A percentile compares a stretch with the other conserved stretches of the same genome.
phyloP scores from a whole-genome alignment of 305 asterid species.

The Rubia balearica region DNA sequence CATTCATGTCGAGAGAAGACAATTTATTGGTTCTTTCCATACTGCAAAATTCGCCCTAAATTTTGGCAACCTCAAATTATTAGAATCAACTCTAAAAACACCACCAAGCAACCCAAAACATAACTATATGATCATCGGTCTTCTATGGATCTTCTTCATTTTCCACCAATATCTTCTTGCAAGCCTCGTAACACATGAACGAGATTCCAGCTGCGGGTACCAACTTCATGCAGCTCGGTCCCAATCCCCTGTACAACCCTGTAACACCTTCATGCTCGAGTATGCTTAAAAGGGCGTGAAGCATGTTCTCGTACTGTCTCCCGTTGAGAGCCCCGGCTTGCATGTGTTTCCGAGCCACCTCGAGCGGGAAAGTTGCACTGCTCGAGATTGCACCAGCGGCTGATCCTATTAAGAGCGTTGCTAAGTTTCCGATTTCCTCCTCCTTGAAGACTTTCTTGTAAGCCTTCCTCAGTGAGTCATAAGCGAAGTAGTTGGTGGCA shows the following conservation, averaged over 20 bases:
- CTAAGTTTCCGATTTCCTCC: constrained; percentile 41
- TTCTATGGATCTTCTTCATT: constrained; percentile 23
- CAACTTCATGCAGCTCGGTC: constrained; percentile 49
- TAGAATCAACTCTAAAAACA: constrained; percentile 1
- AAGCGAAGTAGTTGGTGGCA: constrained; percentile 43
- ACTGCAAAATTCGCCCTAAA: background rate
- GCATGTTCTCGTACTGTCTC: constrained; percentile 32
- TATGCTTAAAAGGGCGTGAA: constrained; percentile 37
- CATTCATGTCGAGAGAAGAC: background rate
- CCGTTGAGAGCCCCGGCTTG: constrained; percentile 45
- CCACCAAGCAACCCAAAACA: background rate
- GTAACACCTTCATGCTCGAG: constrained; percentile 39
- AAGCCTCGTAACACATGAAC: constrained; percentile 43
- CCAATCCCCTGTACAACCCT: constrained; percentile 39
- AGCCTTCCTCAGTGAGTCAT: constrained; percentile 38
- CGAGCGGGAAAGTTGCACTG: constrained; percentile 36
- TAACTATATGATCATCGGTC: background rate
- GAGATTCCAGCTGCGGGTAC: constrained; percentile 50
- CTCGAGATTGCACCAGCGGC: constrained; percentile 46
- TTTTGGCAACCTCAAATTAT: background rate
- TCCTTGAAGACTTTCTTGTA: constrained; percentile 30
- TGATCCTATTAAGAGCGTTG: constrained; percentile 44
- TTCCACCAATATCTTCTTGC: constrained; percentile 43
- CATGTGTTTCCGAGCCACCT: constrained; percentile 46
- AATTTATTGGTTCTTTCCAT: background rate